Base-by-base conservation (phyloP, 768 basidiomycete genomes). In the Hypholoma fasciculare region DNA sequence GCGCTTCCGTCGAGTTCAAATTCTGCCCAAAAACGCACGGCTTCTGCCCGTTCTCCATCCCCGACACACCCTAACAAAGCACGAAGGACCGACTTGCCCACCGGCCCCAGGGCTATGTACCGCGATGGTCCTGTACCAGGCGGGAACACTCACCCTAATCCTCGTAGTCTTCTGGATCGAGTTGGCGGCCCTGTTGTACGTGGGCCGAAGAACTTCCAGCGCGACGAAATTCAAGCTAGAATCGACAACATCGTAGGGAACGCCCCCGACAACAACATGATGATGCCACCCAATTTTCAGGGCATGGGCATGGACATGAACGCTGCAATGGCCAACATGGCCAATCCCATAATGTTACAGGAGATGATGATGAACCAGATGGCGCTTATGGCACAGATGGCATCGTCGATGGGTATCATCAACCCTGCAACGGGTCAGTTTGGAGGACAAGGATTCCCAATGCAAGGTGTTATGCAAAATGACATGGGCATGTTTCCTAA, bases 311-410 rank as follows among this genome's bases (percentile, higher is more conserved):
- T 89, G 82, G 86, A 92, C 68, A 87, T 89, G 83, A 79, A 76
- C 56, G 76, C 30, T 34, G 30, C 80, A 7, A 77, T 86, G 76
- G 79, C 74, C 44, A 77, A 73, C 56, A 83, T 83, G 76, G 73
- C 81, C 47, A 92, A 87, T 64, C 87, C 89, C 40, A 62, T 91
- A 59, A 74, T 89, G 72, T 72, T 96, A 63, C 94, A 94, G 72
- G 93, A 93, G 69, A 88, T 95, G 82, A 87, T 95, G 85, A 87
- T 91, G 83, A 90, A 83, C 71, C 89, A 94, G 69, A 92, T 93
- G 90, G 89, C 92, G 26, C 80, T 96, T 67, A 95, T 96, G 94
- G 86, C 90, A 55, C 93, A 95, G 74, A 91, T 96, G 87, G 90
- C 91, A 42, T 81, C 86, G 30, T 87, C 85, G 37, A 89, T 94